Evolutionary conservation across 495 filamentous ascomycete species (phyloP), one percentile per base, ranked within the genome.

Genomic region (Margaritispora aquatica): DNA sequence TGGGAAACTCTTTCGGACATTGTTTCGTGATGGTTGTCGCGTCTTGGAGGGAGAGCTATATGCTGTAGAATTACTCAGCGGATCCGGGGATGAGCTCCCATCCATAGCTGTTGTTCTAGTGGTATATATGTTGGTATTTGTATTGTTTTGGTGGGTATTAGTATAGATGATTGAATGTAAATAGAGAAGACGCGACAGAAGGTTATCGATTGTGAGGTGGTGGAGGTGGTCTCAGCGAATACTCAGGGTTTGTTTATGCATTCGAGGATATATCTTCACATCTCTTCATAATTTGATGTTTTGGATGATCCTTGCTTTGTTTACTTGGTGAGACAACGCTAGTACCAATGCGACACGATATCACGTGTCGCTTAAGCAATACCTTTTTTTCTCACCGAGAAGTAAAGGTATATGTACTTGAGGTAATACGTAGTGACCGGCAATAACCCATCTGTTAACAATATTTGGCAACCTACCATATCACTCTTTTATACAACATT

Each of bases 1-100:
- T 61, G 54, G 59, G 68, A 67, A 61, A 64, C 61, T 65, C 8
- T 61, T 52, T 38, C 54, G 24, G 29, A 23, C 17, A 38, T 27
- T 29, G 3, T 23, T 26, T 19, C 52, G 52, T 9, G 66, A 47
- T 7, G 59, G 44, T 20, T 59, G 59, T 34, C 61, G 59, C 44
- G 61, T 26, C 41, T 60, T 69, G 44, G 55, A 3, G 29, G 61
- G 63, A 1, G 59, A 61, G 1, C 60, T 51, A 47, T 60, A 69
- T 7, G 61, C 57, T 17, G 57, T 54, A 1, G 55, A 58, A 47
- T 64, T 59, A 24, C 60, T 69, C 47, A 69, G 61, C n/a, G 66
- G 66, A 52, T 69, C 66, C 34, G 66, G 66, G 9, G 66, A 69
- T 34, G 41, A 26, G 15, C 38, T 31, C 22, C 58, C 48, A 48